Base-by-base conservation (phyloP, 495 filamentous ascomycete species). In the Usnea hakonensis region DNA sequence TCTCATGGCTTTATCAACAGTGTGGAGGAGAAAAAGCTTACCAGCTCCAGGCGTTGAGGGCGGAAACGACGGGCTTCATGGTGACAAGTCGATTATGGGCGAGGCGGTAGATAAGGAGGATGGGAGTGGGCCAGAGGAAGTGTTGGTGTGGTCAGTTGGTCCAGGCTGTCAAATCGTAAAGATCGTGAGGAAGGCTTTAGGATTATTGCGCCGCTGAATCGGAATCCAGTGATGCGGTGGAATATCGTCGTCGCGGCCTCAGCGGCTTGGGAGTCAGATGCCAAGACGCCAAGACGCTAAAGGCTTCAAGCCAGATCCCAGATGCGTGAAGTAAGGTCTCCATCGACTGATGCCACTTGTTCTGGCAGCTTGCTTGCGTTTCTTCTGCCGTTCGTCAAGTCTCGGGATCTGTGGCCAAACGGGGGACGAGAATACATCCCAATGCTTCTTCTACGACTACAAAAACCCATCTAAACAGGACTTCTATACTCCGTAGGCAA, bases 11-110 rank as follows among this genome's bases (percentile, higher is more conserved):
- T 5, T 10, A 9, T 13, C 21, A 26, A 26, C 21, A 23, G 37
- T 56, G 43, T 26, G 58, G 56, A 36, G 61, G 55, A 33, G 54
- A 55, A 43, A 41, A 54, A 50, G 57, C 73, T 62, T 79, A 95
- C 91, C 91, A 95, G 76, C 86, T 90, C 90, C 91, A 96, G 71
- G 91, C 91, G 78, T 95, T 91, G 79, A 94, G 78, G 61, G 89
- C 84, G 66, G 89, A 87, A 55, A 96, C 88, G 70, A 96, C 77
- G 59, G 91, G 91, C 85, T 96, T 95, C 90, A 95, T 95, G 67
- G 67, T 87, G 81, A 74, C 64, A 66, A 67, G 58, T 19, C 35
- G 36, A 30, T 23, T 38, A 43, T 41, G 53, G 30, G 19, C 30
- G 30, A 32, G 11, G 53, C 28, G 23, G 19, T 28, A 10, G 53